Evolutionary conservation across 2,329 filamentous ascomycete species (phyloP).

Genomic region (Fusarium tricinctum): DNA sequence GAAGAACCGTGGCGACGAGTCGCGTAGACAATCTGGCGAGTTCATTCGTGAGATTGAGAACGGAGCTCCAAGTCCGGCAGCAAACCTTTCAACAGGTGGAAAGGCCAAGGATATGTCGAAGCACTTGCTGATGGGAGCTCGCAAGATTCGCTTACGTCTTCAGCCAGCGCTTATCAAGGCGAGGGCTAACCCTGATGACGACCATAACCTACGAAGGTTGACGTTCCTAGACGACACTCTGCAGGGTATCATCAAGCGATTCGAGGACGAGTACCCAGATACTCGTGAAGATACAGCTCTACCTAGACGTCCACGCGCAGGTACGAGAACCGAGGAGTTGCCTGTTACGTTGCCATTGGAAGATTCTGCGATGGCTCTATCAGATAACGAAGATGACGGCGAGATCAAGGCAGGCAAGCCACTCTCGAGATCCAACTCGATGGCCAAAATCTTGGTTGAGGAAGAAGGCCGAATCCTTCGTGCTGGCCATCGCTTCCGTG

Average conservation of each 20-base stretch:
- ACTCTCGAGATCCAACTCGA: constrained; percentile 67
- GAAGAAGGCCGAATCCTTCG: constrained; percentile 71
- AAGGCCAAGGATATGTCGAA: constrained; percentile 95
- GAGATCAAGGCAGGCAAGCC: constrained; percentile 58
- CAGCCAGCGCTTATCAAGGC: constrained; percentile 86
- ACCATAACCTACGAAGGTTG: constrained; percentile 84
- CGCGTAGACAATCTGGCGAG: constrained; percentile 66
- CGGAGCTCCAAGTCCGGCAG: constrained; percentile 61
- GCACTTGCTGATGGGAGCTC: constrained; percentile 85
- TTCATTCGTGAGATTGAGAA: constrained; percentile 67
- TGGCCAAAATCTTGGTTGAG: constrained; percentile 67
- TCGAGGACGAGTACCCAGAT: constrained; percentile 96
- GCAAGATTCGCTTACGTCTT: constrained; percentile 87
- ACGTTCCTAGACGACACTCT: constrained; percentile 91
- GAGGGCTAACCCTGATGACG: constrained; percentile 76
- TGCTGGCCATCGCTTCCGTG: constrained; percentile 69
- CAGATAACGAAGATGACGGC: constrained; percentile 65
- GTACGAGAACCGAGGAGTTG: constrained; percentile 39
- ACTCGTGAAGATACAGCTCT: constrained; percentile 67
- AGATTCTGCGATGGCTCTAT: constrained; percentile 57
- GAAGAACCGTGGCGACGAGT: constrained; percentile 78
- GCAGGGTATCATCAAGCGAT: constrained; percentile 91
- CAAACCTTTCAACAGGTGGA: constrained; percentile 59
- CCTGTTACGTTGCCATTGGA: constrained; percentile 46
- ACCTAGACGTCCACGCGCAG: constrained; percentile 28